A percentile compares a stretch with the other conserved stretches of the same genome.
Evolutionary conservation across 768 basidiomycete genomes (phyloP).

Genomic region (Epithele typhae): DNA sequence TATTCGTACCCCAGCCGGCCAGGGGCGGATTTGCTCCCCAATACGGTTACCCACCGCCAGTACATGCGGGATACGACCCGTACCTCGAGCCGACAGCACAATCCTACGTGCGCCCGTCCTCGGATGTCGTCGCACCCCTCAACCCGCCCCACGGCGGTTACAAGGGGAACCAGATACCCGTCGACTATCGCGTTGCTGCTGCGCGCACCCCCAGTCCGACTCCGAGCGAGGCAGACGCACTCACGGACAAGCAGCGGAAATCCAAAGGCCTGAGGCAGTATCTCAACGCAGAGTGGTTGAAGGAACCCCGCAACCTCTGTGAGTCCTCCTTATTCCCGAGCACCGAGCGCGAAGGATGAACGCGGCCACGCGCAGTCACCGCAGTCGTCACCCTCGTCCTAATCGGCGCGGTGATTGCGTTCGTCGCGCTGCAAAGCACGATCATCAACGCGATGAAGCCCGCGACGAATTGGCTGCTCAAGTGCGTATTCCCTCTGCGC

Average conservation of each 20-base stretch:
- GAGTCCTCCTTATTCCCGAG: neutral
- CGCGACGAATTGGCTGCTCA: constrained; percentile 56
- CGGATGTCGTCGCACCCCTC: no score
- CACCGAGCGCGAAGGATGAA: neutral
- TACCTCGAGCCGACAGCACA: no score
- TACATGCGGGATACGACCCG: no score
- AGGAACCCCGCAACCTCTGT: neutral
- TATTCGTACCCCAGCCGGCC: no score
- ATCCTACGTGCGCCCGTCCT: no score
- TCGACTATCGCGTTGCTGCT: constrained; percentile 13
- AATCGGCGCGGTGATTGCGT: constrained; percentile 29
- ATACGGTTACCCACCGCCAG: no score
- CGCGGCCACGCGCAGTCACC: neutral
- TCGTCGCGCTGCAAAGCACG: constrained; percentile 38
- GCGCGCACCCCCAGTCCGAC: constrained; percentile 32
- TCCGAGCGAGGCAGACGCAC: constrained; percentile 26
- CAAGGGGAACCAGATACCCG: no score
- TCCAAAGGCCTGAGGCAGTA: constrained; percentile 28
- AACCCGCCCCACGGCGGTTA: no score
- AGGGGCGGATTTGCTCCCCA: no score
- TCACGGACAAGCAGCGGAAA: constrained; percentile 16
- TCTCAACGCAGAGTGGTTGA: constrained; percentile 22
- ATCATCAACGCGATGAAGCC: constrained; percentile 69
- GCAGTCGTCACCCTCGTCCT: neutral
- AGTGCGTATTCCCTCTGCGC: constrained; percentile 33